These are phyloP conservation scores for Verticillium klebahnii DNA, from an alignment of 2,329 filamentous ascomycete genomes.

Conservation along the genomic window DNA sequence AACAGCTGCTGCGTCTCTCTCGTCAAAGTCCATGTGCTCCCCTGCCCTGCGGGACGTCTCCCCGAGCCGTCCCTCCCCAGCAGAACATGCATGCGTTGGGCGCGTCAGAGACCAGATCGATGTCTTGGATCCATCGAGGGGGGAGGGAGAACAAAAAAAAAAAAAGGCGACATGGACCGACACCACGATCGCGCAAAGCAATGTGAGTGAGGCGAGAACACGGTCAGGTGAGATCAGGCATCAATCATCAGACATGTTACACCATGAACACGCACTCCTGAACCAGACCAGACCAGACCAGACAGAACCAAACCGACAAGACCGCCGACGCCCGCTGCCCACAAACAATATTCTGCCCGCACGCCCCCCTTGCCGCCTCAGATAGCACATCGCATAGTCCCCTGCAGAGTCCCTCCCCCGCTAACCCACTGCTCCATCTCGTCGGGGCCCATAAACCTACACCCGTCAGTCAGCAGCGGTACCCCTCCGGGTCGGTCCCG, in stretches of 20 bases:
- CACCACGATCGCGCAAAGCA: neutral
- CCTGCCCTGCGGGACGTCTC: too few relatives aligned
- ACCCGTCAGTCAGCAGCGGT: neutral
- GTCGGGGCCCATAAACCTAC: conserved; percentile 10
- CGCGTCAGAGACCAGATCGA: neutral
- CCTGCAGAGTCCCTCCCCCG: neutral
- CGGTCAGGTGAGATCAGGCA: neutral
- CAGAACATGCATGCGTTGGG: too few relatives aligned
- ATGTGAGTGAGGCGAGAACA: neutral
- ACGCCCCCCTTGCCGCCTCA: neutral
- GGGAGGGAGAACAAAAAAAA: too few relatives aligned
- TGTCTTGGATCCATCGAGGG: neutral
- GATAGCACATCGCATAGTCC: neutral
- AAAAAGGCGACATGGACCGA: neutral
- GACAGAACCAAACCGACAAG: neutral
- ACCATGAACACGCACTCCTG: neutral
- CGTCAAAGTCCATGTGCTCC: too few relatives aligned
- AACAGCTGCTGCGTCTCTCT: too few relatives aligned
- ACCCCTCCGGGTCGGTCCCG: too few relatives aligned
- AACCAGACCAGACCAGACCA: neutral
- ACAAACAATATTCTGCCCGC: neutral
- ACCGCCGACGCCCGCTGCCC: neutral
- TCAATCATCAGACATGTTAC: neutral
- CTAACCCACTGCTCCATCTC: conserved; percentile 12
- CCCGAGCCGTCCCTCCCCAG: neutral